Evolutionary conservation across 805 yeast species (phyloP).

Genomic region (Pichia membranifaciens): DNA sequence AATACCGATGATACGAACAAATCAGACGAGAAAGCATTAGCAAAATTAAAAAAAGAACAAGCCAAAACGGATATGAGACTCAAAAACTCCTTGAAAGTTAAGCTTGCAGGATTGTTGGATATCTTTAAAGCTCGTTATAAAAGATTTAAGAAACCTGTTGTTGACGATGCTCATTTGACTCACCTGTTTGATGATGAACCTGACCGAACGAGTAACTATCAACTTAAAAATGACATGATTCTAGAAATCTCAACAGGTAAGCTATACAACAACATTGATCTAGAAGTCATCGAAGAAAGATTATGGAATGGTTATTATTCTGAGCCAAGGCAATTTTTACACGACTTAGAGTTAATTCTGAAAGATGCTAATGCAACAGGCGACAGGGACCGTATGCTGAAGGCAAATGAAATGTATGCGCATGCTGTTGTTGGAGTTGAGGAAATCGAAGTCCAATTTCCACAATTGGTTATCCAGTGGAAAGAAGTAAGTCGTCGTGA

Average conservation of each 20-base stretch:
- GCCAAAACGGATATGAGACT: conserved; percentile 62
- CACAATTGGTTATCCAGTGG: conserved; percentile 73
- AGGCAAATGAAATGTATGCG: conserved; percentile 92
- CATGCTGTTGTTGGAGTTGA: conserved; percentile 95
- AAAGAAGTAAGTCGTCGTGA: conserved; percentile 67
- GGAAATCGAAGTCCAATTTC: conserved; percentile 60
- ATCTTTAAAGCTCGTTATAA: conserved; percentile 80
- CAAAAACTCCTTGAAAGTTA: conserved; percentile 79
- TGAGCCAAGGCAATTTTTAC: conserved; percentile 84
- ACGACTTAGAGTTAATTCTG: conserved; percentile 79
- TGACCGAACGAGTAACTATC: conserved; percentile 35
- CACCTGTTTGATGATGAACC: conserved; percentile 69
- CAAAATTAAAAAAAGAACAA: conserved; percentile 27
- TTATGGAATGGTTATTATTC: conserved; percentile 95
- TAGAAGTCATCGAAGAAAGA: conserved; percentile 90
- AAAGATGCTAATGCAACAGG: conserved; percentile 67
- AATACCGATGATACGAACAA: background rate
- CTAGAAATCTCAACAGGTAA: conserved; percentile 72
- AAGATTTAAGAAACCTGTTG: conserved; percentile 82
- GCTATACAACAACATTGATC: conserved; percentile 77
- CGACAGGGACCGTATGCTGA: conserved; percentile 74
- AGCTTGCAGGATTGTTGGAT: conserved; percentile 84
- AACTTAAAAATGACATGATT: conserved; percentile 66
- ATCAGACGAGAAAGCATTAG: conserved; percentile 4
- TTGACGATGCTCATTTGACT: conserved; percentile 67